Percentiles rank a stretch among this genome's conserved stretches.
Evolutionary conservation across 116 monocot species (phyloP).

Genomic region (Iris pallida): DNA sequence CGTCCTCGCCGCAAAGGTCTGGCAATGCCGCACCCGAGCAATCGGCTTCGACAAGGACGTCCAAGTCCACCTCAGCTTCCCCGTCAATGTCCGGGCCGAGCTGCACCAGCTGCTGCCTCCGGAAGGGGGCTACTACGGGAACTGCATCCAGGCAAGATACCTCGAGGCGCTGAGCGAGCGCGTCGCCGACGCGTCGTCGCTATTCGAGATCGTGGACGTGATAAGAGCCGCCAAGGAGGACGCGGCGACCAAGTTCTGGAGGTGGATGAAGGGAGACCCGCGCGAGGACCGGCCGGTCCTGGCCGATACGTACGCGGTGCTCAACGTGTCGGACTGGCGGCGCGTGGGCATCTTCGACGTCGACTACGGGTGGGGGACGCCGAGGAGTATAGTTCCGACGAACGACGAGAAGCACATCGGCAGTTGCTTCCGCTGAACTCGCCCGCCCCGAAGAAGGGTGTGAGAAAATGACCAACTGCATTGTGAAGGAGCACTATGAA

Average conservation of each 20-base stretch:
- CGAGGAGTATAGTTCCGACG: constrained; percentile 20
- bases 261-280: constrained; percentile 14
- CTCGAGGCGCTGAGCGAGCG: constrained; percentile 5
- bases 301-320: constrained; percentile 7
- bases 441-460: neutral
- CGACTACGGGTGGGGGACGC: constrained; percentile 38
- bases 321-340: constrained; percentile 30
- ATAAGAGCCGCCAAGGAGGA: constrained; percentile 20
- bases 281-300: constrained; percentile 7
- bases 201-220: constrained; percentile 16
- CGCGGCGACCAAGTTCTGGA: constrained; percentile 11
- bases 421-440: neutral
- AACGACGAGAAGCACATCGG: neutral
- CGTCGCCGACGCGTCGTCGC: neutral
- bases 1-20: constrained; percentile 11
- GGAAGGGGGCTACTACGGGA: constrained; percentile 25
- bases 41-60: neutral
- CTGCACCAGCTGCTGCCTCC: neutral
- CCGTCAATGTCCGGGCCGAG: constrained; percentile 7
- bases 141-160: constrained; percentile 22
- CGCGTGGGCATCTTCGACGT: constrained; percentile 34
- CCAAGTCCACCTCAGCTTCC: constrained; percentile 7
- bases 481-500: too few species aligned
- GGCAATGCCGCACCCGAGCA: constrained; percentile 19
- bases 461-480: neutral